Percentiles rank a stretch among this genome's conserved stretches.
These are phyloP conservation scores for Gaertneriomyces semiglobifer DNA, from an alignment of 192 early-diverging fungal genomes.

Conservation along the genomic window DNA sequence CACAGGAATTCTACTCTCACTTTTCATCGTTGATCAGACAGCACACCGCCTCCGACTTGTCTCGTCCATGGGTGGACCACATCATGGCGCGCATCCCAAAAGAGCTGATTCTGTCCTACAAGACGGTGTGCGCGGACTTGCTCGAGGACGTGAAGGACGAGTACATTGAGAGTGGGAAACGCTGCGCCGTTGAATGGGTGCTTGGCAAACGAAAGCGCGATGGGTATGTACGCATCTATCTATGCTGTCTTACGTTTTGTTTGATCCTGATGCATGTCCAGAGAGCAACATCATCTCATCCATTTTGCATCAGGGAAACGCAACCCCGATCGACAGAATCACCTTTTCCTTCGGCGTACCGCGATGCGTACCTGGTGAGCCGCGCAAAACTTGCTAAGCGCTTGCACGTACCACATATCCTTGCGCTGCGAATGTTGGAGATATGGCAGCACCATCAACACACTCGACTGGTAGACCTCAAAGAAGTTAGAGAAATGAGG, in stretches of 20 bases:
- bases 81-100: constrained; percentile 44
- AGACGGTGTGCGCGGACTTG: constrained; percentile 32
- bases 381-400: constrained; percentile 40
- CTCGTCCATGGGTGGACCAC: constrained; percentile 32
- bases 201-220: too few relatives aligned
- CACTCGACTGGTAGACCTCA: constrained; percentile 44
- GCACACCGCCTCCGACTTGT: constrained; percentile 37
- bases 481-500: constrained; percentile 43
- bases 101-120: constrained; percentile 32
- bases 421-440: constrained; percentile 41
- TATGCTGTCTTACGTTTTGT: neutral
- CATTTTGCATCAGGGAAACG: neutral
- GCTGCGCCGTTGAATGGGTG: constrained; percentile 27
- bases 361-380: constrained; percentile 42
- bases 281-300: constrained; percentile 3
- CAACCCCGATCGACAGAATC: constrained; percentile 14
- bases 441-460: constrained; percentile 41
- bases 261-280: neutral
- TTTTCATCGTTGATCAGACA: constrained; percentile 49
- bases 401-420: constrained; percentile 44
- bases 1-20: constrained; percentile 54
- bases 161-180: constrained; percentile 51
- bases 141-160: constrained; percentile 46
- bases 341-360: constrained; percentile 50
- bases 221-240: too few relatives aligned